Percentiles rank a stretch among this genome's conserved stretches.
phyloP scores from a whole-genome alignment of 75 land plant genomes.

The Isoetes taiwanensis region DNA sequence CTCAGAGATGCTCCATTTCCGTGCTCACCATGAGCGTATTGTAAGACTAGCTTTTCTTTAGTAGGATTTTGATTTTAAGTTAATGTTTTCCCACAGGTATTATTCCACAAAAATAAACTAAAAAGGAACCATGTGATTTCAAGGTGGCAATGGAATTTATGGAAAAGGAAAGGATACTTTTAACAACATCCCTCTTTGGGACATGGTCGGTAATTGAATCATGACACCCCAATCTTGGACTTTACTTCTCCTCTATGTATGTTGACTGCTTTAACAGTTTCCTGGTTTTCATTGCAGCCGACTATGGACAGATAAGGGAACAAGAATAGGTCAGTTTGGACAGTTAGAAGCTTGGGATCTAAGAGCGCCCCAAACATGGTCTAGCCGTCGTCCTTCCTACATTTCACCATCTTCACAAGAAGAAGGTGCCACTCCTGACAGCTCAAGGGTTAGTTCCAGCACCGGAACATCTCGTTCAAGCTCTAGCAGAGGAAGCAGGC shows the following conservation, averaged over 20 bases:
- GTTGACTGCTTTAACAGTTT: neutral
- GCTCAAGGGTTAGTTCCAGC: constrained; percentile 9
- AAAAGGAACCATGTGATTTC: neutral
- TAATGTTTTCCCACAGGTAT: neutral
- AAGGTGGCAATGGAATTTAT: constrained; percentile 14
- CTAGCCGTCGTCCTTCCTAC: constrained; percentile 13
- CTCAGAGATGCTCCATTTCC: constrained; percentile 16
- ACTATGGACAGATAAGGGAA: constrained; percentile 23
- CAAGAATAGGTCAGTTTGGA: constrained; percentile 28
- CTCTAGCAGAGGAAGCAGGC: constrained; percentile 5
- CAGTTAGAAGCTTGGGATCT: constrained; percentile 17
- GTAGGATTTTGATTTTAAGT: neutral
- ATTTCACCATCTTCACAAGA: constrained; percentile 7
- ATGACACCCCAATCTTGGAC: neutral
- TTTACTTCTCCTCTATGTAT: neutral
- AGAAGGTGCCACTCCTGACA: neutral
- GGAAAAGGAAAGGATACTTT: constrained; percentile 9
- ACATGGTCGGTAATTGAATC: constrained; percentile 13
- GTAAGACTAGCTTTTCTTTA: constrained; percentile 5
- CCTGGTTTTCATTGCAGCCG: constrained; percentile 14
- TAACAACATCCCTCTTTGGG: constrained; percentile 20
- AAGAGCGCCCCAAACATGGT: constrained; percentile 11
- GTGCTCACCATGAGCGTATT: constrained; percentile 29
- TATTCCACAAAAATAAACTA: neutral
- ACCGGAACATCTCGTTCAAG: constrained; percentile 10